Evolutionary conservation across 2,329 filamentous ascomycete species (phyloP).

Genomic region (Sporothrix dimorphospora): DNA sequence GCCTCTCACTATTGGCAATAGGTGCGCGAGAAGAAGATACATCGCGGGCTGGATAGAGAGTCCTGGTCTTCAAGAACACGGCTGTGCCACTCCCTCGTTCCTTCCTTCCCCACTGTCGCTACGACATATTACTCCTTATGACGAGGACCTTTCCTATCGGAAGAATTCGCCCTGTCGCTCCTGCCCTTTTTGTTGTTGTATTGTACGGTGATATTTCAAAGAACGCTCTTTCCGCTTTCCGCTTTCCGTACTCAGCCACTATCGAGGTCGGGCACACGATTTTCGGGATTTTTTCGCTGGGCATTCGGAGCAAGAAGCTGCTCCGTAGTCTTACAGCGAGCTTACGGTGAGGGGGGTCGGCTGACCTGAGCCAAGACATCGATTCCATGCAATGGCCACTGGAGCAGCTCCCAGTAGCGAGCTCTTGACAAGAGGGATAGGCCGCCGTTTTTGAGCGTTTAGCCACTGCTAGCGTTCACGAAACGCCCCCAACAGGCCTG

Average conservation of each 20-base stretch:
- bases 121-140: background rate
- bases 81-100: background rate
- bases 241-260: slow-evolving; percentile 15
- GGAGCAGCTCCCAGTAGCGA: background rate
- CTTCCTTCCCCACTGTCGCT: background rate
- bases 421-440: background rate
- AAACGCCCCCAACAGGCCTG: slow-evolving; percentile 13
- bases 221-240: background rate
- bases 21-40: background rate
- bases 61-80: background rate
- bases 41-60: background rate
- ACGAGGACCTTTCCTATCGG: background rate
- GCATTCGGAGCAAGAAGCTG: background rate
- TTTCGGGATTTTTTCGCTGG: background rate
- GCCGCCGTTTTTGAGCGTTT: background rate
- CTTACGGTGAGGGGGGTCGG: background rate
- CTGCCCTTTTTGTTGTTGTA: background rate
- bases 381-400: slow-evolving; percentile 11
- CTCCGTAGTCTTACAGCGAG: background rate
- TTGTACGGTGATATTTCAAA: background rate
- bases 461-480: slow-evolving; percentile 8
- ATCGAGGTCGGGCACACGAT: background rate
- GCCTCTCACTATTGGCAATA: background rate
- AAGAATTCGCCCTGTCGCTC: background rate
- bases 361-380: slow-evolving; percentile 19